These are phyloP conservation scores for Metarhizium robertsii DNA, from an alignment of 2,329 filamentous ascomycete species.

Conservation along the genomic window DNA sequence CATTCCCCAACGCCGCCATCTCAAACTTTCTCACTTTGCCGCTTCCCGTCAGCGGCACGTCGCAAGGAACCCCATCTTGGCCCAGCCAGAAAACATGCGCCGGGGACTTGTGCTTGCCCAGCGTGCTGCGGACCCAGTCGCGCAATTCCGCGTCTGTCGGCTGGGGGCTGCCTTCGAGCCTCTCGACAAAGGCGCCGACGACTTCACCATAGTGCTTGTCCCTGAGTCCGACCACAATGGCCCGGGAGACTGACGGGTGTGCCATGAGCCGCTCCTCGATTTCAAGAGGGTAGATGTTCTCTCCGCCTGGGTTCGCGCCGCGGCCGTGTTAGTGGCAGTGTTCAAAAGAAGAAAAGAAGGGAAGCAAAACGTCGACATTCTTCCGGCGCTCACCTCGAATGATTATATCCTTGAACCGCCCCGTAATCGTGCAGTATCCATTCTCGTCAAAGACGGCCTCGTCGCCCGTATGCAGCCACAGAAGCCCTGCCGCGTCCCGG, in stretches of 20 bases:
- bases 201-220: slow-evolving; percentile 67
- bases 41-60: slow-evolving; percentile 59
- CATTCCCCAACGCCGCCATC: slow-evolving; percentile 46
- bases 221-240: slow-evolving; percentile 61
- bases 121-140: slow-evolving; percentile 50
- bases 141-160: slow-evolving; percentile 46
- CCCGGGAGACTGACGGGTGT: slow-evolving; percentile 52
- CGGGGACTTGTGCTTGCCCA: slow-evolving; percentile 62
- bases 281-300: slow-evolving; percentile 66
- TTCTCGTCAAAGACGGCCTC: slow-evolving; percentile 58
- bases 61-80: slow-evolving; percentile 41
- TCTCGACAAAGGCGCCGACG: slow-evolving; percentile 54
- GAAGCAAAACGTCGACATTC: slow-evolving; percentile 7
- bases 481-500: slow-evolving; percentile 39
- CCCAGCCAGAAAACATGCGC: slow-evolving; percentile 71
- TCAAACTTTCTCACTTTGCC: slow-evolving; percentile 63
- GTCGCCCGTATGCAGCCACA: slow-evolving; percentile 62
- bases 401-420: slow-evolving; percentile 71
- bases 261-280: slow-evolving; percentile 64
- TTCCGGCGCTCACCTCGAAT: slow-evolving; percentile 47
- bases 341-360: background rate
- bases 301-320: slow-evolving; percentile 41
- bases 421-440: slow-evolving; percentile 65
- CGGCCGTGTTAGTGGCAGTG: slow-evolving; percentile 10
- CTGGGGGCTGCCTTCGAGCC: slow-evolving; percentile 23